A percentile compares a stretch with the other conserved stretches of the same genome.
Conservation (phyloP, 73 alveolate genomes). For the Tetrahymena elliotti region DNA sequence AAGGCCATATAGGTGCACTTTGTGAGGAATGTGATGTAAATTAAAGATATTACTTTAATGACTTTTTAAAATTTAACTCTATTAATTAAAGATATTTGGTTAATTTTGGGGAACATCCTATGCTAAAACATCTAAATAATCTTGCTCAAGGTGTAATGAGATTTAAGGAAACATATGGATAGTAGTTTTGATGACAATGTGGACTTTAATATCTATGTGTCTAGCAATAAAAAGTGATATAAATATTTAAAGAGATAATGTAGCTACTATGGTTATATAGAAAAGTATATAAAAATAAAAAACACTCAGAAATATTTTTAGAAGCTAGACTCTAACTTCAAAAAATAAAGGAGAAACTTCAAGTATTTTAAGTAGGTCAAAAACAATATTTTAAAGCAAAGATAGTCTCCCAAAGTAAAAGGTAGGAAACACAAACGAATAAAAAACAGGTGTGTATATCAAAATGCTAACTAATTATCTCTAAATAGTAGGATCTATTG, state of each 20-base stretch:
- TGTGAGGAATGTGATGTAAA: slow-evolving; percentile 30
- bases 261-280: neutral
- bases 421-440: no score
- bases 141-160: neutral
- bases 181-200: neutral
- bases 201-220: slow-evolving; percentile 18
- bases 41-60: neutral
- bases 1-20: slow-evolving; percentile 41
- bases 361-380: neutral
- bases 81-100: neutral
- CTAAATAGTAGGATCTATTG: slow-evolving; percentile 4
- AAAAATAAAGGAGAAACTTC: neutral
- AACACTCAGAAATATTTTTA: neutral
- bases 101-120: neutral
- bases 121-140: neutral
- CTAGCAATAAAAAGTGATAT: neutral
- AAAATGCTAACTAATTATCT: slow-evolving; percentile 9
- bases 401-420: neutral
- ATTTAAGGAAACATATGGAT: neutral
- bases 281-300: neutral
- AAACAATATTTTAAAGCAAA: no score
- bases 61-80: no score
- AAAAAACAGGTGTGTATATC: slow-evolving; percentile 2
- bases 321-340: neutral
- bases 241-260: neutral